Percentiles rank a stretch among this genome's conserved stretches.
Conservation (phyloP, 106 monocot species). For the Dactylorhiza incarnata region DNA sequence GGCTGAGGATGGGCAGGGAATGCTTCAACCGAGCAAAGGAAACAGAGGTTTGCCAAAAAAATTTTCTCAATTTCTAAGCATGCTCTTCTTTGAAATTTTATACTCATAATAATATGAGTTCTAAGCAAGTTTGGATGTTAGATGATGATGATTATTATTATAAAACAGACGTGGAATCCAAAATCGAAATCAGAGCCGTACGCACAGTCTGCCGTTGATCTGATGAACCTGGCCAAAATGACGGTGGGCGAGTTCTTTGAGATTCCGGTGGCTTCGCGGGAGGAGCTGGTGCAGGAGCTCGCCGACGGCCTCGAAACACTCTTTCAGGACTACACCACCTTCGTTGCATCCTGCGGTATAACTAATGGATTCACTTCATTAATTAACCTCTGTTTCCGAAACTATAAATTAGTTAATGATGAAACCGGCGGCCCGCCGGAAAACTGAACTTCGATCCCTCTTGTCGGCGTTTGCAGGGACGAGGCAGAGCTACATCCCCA, state of each 20-base stretch:
- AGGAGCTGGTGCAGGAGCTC: constrained; percentile 21
- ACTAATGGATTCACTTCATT: not conserved
- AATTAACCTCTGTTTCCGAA: too few relatives aligned
- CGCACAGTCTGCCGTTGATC: constrained; percentile 28
- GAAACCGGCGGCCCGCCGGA: too few relatives aligned
- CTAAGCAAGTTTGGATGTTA: too few relatives aligned
- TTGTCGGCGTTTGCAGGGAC: constrained; percentile 9
- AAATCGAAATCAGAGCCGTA: constrained; percentile 32
- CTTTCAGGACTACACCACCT: constrained; percentile 29
- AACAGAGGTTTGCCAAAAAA: constrained; percentile 30
- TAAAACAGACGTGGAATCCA: constrained; percentile 28
- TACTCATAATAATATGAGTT: not conserved
- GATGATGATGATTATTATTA: too few relatives aligned
- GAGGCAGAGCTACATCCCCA: constrained; percentile 35
- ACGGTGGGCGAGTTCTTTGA: constrained; percentile 35
- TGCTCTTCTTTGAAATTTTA: not conserved
- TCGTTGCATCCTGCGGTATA: constrained; percentile 27
- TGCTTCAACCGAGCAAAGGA: constrained; percentile 27
- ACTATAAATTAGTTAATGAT: too few relatives aligned
- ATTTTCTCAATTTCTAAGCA: not conserved
- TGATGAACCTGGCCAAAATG: constrained; percentile 27
- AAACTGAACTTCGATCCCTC: not conserved
- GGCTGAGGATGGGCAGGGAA: constrained; percentile 25
- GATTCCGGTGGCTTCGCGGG: constrained; percentile 12
- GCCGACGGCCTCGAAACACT: constrained; percentile 28